Evolutionary conservation across 176 grass and related monocot genomes (phyloP).

Genomic region (Aegilops bicornis): DNA sequence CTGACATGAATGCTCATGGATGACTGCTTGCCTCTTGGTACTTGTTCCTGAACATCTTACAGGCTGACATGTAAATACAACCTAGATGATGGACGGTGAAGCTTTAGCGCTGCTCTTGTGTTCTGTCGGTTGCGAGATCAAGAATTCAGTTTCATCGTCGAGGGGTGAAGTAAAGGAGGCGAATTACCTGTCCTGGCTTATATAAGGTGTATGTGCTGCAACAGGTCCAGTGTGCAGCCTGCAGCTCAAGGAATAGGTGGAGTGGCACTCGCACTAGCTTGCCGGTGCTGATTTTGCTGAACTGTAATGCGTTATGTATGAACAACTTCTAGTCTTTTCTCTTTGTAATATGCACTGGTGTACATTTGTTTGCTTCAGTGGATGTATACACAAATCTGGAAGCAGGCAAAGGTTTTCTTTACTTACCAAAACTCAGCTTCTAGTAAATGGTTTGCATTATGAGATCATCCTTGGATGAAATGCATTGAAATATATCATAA

Average conservation of each 20-base stretch:
- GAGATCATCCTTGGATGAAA: not conserved
- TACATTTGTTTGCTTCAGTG: slow-evolving; percentile 28
- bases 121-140: not conserved
- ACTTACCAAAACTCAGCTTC: not conserved
- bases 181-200: not conserved
- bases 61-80: slow-evolving; percentile 35
- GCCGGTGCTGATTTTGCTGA: slow-evolving; percentile 36
- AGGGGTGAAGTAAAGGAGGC: slow-evolving; percentile 5
- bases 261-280: slow-evolving; percentile 2
- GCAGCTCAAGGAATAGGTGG: not conserved
- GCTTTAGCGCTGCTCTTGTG: slow-evolving; percentile 2
- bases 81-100: slow-evolving; percentile 15
- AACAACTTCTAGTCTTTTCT: slow-evolving; percentile 19
- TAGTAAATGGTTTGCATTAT: not conserved
- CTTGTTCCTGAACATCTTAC: slow-evolving; percentile 27
- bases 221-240: slow-evolving; percentile 2
- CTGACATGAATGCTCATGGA: slow-evolving; percentile 38
- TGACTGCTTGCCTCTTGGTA: slow-evolving; percentile 12
- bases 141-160: not conserved
- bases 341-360: slow-evolving; percentile 25
- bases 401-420: not conserved
- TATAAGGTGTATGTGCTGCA: not conserved
- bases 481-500: not conserved
- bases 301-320: slow-evolving; percentile 49
- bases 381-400: slow-evolving; percentile 34